A percentile compares a stretch with the other conserved stretches of the same genome.
phyloP scores from a whole-genome alignment of 495 filamentous ascomycete species.

The Penicillium bialowiezense region DNA sequence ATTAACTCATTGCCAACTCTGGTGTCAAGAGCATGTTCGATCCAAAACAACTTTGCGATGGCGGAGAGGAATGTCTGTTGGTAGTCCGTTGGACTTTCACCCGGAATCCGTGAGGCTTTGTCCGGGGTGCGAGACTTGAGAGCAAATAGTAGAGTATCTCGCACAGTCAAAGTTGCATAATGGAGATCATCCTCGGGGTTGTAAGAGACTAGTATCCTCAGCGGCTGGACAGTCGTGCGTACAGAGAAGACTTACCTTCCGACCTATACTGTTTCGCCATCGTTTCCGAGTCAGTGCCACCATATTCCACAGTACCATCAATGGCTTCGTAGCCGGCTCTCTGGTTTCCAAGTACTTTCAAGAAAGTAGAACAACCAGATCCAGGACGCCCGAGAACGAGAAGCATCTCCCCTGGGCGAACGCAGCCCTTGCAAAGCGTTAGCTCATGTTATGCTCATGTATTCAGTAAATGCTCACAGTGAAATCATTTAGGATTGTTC shows the following conservation, averaged over 20 bases:
- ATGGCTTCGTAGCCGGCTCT: conserved; percentile 61
- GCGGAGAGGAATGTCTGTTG: conserved; percentile 65
- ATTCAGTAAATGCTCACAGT: conserved; percentile 39
- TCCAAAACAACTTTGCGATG: conserved; percentile 75
- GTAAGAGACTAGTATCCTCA: conserved; percentile 46
- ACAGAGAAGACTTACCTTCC: conserved; percentile 33
- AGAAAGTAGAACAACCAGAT: conserved; percentile 67
- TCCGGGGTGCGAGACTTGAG: conserved; percentile 66
- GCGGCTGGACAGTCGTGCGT: not conserved
- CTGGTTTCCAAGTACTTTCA: conserved; percentile 68
- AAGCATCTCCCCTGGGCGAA: conserved; percentile 48
- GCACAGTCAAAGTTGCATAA: conserved; percentile 70
- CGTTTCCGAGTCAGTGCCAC: conserved; percentile 54
- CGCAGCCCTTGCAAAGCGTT: conserved; percentile 35
- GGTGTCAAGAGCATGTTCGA: conserved; percentile 65
- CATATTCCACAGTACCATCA: conserved; percentile 62
- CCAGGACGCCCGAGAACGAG: conserved; percentile 72
- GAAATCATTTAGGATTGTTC: conserved; percentile 64
- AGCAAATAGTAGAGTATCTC: conserved; percentile 68
- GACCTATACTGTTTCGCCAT: conserved; percentile 67
- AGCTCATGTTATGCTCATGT: conserved; percentile 38
- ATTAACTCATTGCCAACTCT: conserved; percentile 66
- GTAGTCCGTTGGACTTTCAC: conserved; percentile 61
- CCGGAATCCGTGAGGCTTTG: conserved; percentile 54
- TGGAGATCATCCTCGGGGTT: conserved; percentile 76